Evolutionary conservation across 2,329 filamentous ascomycete genomes (phyloP).

Genomic region (Xylariaceae sp.): DNA sequence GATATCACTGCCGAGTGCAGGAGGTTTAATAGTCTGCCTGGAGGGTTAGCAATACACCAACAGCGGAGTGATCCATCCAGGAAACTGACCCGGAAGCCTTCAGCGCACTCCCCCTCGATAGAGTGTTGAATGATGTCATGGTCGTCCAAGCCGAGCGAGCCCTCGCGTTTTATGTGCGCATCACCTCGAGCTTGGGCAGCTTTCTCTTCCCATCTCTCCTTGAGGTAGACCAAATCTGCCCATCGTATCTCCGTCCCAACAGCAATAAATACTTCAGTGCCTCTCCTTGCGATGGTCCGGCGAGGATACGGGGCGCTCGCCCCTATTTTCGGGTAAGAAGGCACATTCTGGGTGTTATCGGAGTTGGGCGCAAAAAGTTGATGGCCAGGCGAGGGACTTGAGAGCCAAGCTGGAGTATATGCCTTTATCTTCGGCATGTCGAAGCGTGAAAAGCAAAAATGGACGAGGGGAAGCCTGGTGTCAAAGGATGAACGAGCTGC

Average conservation of each 20-base stretch:
- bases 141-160: slow-evolving; percentile 33
- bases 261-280: slow-evolving; percentile 83
- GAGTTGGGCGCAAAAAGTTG: slow-evolving; percentile 61
- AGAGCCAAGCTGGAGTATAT: slow-evolving; percentile 84
- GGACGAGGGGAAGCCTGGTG: slow-evolving; percentile 16
- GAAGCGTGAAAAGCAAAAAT: slow-evolving; percentile 15
- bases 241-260: slow-evolving; percentile 87
- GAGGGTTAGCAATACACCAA: slow-evolving; percentile 14
- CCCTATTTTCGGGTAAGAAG: slow-evolving; percentile 37
- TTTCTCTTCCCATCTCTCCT: slow-evolving; percentile 52
- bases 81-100: slow-evolving; percentile 45
- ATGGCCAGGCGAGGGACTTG: slow-evolving; percentile 69
- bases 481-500: slow-evolving; percentile 17
- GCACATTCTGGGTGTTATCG: slow-evolving; percentile 32
- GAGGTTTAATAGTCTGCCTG: slow-evolving; percentile 64
- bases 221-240: slow-evolving; percentile 77
- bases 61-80: too few relatives aligned
- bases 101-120: slow-evolving; percentile 26
- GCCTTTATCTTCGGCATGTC: slow-evolving; percentile 79
- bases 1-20: slow-evolving; percentile 75
- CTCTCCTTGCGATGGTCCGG: slow-evolving; percentile 70
- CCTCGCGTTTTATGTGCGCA: slow-evolving; percentile 44
- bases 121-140: slow-evolving; percentile 28
- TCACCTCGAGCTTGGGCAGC: slow-evolving; percentile 31
- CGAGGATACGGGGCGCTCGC: slow-evolving; percentile 41